phyloP scores from a whole-genome alignment of 805 yeast genomes.

The Yarrowia porcina region DNA sequence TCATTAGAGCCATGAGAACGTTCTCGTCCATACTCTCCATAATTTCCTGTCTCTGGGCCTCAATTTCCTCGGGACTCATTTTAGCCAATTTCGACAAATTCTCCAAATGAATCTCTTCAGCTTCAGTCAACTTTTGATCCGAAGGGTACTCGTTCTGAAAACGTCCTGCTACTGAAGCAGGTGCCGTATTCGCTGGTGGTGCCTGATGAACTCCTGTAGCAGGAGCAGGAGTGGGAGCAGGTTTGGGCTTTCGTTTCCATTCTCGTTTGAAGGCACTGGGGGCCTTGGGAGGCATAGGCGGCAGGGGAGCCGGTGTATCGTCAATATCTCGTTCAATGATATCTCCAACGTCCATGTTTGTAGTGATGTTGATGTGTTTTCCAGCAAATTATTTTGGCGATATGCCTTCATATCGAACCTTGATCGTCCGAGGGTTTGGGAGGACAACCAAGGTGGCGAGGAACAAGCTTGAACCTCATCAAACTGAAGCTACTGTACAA shows the following conservation, averaged over 20 bases:
- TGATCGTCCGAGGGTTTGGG: constrained; percentile 3
- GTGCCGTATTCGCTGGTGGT: neutral
- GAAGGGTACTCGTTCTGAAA: constrained; percentile 12
- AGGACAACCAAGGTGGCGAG: neutral
- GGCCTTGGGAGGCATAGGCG: constrained; percentile 25
- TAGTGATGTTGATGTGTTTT: neutral
- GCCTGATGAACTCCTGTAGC: neutral
- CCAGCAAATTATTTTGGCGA: constrained; percentile 6
- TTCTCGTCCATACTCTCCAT: constrained; percentile 65
- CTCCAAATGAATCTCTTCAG: constrained; percentile 73
- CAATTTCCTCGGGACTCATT: constrained; percentile 66
- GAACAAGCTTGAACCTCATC: neutral
- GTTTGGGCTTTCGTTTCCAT: constrained; percentile 7
- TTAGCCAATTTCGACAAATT: constrained; percentile 58
- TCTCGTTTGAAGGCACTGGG: constrained; percentile 13
- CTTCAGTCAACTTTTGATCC: constrained; percentile 48
- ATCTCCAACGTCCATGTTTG: constrained; percentile 48
- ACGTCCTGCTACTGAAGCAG: constrained; percentile 9
- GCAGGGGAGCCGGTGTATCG: constrained; percentile 26
- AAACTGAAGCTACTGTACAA: no score
- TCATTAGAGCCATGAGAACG: constrained; percentile 46
- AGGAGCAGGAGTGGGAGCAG: neutral
- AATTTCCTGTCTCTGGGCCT: constrained; percentile 62
- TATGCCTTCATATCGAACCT: constrained; percentile 11
- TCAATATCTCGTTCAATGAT: constrained; percentile 50